A percentile compares a stretch with the other conserved stretches of the same genome.
Evolutionary conservation across 495 filamentous ascomycete genomes (phyloP).

Genomic region (Geopyxis carbonaria): DNA sequence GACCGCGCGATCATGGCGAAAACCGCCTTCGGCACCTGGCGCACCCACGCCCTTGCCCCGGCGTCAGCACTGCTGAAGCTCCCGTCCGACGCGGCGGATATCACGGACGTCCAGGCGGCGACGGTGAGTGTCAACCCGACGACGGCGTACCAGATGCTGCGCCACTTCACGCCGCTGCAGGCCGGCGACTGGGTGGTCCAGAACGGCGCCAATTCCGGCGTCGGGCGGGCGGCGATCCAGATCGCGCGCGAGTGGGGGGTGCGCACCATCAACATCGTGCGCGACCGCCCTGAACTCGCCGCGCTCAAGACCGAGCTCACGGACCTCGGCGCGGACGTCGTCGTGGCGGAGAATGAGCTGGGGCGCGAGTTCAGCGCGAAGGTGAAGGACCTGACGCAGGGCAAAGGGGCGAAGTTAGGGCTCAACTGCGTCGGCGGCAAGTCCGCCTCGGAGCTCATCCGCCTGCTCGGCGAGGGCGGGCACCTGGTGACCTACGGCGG

Average conservation of each 20-base stretch:
- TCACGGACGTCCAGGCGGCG: slow-evolving; percentile 58
- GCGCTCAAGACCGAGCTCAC: slow-evolving; percentile 54
- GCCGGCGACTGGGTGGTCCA: slow-evolving; percentile 83
- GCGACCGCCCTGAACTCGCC: slow-evolving; percentile 42
- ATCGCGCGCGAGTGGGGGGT: slow-evolving; percentile 67
- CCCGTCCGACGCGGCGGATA: slow-evolving; percentile 33
- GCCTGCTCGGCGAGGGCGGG: slow-evolving; percentile 42
- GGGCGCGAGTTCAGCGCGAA: slow-evolving; percentile 41
- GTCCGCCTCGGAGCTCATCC: slow-evolving; percentile 53
- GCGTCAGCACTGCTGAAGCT: slow-evolving; percentile 48
- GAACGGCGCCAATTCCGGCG: slow-evolving; percentile 88
- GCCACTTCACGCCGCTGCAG: slow-evolving; percentile 52
- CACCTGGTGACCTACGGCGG: slow-evolving; percentile 88
- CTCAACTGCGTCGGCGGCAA: slow-evolving; percentile 95
- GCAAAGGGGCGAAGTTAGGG: slow-evolving; percentile 53
- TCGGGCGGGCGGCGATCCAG: slow-evolving; percentile 79
- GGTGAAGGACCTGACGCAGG: slow-evolving; percentile 45
- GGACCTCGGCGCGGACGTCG: slow-evolving; percentile 58
- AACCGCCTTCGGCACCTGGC: slow-evolving; percentile 76
- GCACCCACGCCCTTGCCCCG: slow-evolving; percentile 64
- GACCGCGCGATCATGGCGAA: slow-evolving; percentile 83
- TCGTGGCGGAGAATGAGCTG: slow-evolving; percentile 65
- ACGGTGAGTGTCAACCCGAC: slow-evolving; percentile 84
- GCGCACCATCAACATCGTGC: slow-evolving; percentile 70
- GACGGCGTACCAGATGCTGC: slow-evolving; percentile 82